Evolutionary conservation across 108 stramenopile species (phyloP).

Genomic region (Ochromonas danica): DNA sequence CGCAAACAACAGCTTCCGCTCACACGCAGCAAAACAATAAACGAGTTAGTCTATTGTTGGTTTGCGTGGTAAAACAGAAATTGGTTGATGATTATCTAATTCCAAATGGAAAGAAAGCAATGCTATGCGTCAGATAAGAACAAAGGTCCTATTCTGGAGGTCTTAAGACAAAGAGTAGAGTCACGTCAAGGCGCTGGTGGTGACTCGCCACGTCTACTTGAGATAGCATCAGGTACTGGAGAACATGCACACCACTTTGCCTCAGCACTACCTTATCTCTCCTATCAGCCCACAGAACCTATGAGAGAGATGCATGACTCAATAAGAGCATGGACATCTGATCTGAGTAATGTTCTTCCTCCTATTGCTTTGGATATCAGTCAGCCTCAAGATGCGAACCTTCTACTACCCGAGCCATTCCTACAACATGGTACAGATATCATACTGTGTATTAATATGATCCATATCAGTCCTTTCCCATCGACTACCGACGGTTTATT

Average conservation of each 20-base stretch:
- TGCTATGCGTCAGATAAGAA: no score
- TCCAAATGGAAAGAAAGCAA: no score
- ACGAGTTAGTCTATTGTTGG: no score
- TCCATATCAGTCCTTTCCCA: neutral
- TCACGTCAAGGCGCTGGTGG: no score
- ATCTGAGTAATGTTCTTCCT: neutral
- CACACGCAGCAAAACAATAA: no score
- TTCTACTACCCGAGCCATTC: neutral
- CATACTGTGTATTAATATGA: neutral
- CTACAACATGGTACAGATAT: neutral
- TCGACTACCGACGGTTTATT: neutral
- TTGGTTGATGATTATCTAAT: no score
- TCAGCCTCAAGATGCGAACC: neutral
- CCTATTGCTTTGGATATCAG: neutral
- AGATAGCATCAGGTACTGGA: neutral
- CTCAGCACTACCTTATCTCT: neutral
- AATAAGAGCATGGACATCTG: neutral
- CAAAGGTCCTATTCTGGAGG: no score
- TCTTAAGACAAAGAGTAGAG: no score
- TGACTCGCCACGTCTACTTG: neutral
- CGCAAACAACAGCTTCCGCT: no score
- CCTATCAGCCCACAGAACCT: neutral
- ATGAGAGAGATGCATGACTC: neutral
- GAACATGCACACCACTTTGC: neutral
- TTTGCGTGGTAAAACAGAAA: no score